A percentile compares a stretch with the other conserved stretches of the same genome.
These are phyloP conservation scores for Plasmodium vinckei DNA, from an alignment of 169 alveolate species.

Conservation along the genomic window DNA sequence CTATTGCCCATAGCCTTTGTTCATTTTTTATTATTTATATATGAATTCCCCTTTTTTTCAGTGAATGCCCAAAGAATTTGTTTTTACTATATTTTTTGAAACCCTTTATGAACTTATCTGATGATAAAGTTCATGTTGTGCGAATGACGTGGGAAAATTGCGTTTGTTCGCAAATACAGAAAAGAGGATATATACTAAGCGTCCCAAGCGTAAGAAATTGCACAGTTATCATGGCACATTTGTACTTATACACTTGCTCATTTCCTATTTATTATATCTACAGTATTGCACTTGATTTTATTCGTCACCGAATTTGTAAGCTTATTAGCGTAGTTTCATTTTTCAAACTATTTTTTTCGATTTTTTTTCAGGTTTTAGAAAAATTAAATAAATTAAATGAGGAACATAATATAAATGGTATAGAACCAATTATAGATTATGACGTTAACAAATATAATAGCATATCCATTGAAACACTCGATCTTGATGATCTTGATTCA, in stretches of 20 bases:
- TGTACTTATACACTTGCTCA: not conserved
- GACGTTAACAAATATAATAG: constrained; percentile 6
- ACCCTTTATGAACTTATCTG: constrained; percentile 58
- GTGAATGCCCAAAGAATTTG: constrained; percentile 63
- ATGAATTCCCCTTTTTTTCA: constrained; percentile 1
- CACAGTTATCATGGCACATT: not conserved
- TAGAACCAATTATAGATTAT: not conserved
- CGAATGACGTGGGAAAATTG: constrained; percentile 65
- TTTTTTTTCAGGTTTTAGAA: constrained; percentile 30
- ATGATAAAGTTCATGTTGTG: constrained; percentile 65
- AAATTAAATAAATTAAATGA: constrained; percentile 11
- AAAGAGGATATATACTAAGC: constrained; percentile 23
- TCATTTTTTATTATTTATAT: not conserved
- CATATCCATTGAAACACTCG: constrained; percentile 14
- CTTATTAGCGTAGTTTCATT: too few relatives aligned
- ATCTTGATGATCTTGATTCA: constrained; percentile 29
- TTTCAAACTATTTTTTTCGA: not conserved
- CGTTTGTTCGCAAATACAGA: constrained; percentile 29
- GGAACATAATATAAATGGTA: constrained; percentile 1
- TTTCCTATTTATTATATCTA: not conserved
- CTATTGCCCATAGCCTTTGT: not conserved
- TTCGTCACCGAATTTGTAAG: too few relatives aligned
- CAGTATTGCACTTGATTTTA: too few relatives aligned
- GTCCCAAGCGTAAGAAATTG: constrained; percentile 12
- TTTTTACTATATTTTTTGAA: constrained; percentile 59